These are phyloP conservation scores for Metschnikowia lochheadii DNA, from an alignment of 805 yeast genomes.

Conservation along the genomic window DNA sequence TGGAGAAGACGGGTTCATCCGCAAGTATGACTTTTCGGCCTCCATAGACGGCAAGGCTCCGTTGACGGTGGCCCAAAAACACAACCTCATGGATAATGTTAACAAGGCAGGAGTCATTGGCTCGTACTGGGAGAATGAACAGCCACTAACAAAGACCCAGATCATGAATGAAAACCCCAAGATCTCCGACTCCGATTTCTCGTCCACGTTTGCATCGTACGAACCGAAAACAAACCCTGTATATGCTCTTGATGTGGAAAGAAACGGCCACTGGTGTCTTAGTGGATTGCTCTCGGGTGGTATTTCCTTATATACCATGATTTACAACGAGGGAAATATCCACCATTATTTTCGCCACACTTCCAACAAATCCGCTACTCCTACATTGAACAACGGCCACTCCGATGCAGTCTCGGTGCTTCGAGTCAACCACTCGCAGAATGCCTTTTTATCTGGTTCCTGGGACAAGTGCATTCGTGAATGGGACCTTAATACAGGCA, in stretches of 20 bases:
- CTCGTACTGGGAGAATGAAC: slow-evolving; percentile 96
- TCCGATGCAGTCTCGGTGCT: slow-evolving; percentile 71
- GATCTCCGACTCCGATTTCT: slow-evolving; percentile 32
- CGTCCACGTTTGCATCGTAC: slow-evolving; percentile 37
- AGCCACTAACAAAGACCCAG: slow-evolving; percentile 56
- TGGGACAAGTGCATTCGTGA: slow-evolving; percentile 82
- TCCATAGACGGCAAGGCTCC: slow-evolving; percentile 85
- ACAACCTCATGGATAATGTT: slow-evolving; percentile 80
- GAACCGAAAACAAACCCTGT: slow-evolving; percentile 78
- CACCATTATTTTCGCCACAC: slow-evolving; percentile 63
- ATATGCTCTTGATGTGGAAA: slow-evolving; percentile 78
- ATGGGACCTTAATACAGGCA: slow-evolving; percentile 86
- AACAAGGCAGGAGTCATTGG: slow-evolving; percentile 76
- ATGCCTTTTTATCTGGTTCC: slow-evolving; percentile 69
- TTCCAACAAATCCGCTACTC: slow-evolving; percentile 25
- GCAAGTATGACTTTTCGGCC: slow-evolving; percentile 82
- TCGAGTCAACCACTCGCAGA: slow-evolving; percentile 57
- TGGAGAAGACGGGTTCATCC: slow-evolving; percentile 90
- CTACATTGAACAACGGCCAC: slow-evolving; percentile 43
- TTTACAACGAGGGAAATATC: slow-evolving; percentile 77
- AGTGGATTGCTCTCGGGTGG: slow-evolving; percentile 86
- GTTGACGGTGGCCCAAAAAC: slow-evolving; percentile 86
- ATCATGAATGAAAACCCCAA: slow-evolving; percentile 37
- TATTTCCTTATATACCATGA: slow-evolving; percentile 73
- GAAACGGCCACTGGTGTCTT: slow-evolving; percentile 77